Evolutionary conservation across 129 eudicot genomes (phyloP), one percentile per base, ranked within the genome.

Genomic region (Pittosporum tobira): DNA sequence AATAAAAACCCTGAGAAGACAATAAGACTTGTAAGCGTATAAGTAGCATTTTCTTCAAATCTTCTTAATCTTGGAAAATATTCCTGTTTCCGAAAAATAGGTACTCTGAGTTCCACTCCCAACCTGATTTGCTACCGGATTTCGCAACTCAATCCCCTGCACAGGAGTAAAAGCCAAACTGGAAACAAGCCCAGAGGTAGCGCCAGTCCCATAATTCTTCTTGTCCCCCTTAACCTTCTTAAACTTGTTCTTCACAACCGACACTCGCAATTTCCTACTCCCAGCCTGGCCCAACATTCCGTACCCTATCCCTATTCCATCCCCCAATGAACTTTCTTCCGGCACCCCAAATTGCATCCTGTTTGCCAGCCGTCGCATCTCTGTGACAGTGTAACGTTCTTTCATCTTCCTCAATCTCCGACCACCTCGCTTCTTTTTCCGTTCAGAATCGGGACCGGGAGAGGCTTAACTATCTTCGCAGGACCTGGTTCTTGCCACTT

Each of bases 401-500:
- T 93, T 93, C 96, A 76, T 72, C 80, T 93, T 93, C 64, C 99
- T 72, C 30, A 83, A 74, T 34, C 96, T 72, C 22, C 86, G 88
- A 16, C 99, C 94, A 38, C 99, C 96, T 75, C 99, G 71, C 80
- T 87, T 87, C 75, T 93, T 93, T 59, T 87, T 93, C 5, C 96
- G 96, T 65, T 87, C 96, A 21, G 96, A 87, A 77, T 93, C 99
- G 45, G 99, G 99, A 93, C 99, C 1, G 99, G 99, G 18, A 93
- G 96, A 29, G 99, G 99, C 66, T 87, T 93, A 4, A 94, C 94
- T 69, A 76, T 87, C 85, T 93, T 93, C 29, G 96, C 96, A 37
- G 99, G 96, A 47, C 96, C 94, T 12, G 94, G 99, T 63, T 93
- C 99, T 75, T 93, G 99, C 99, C 94, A 93, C 56, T 93, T 93